Conservation (phyloP, 345 rosid genomes). For the Euphorbia lathyris region DNA sequence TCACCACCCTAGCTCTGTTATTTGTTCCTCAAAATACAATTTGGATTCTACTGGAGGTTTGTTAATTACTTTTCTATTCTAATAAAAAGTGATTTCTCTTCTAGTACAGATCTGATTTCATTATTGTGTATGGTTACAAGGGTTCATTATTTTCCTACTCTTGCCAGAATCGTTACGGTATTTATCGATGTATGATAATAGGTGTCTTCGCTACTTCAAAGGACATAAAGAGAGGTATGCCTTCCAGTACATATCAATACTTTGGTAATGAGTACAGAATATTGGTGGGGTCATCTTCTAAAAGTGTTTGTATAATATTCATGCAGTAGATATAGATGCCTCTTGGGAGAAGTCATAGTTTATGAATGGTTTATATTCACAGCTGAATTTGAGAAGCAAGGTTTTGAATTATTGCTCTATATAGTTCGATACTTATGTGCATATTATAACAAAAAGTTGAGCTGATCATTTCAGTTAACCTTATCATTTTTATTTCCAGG, state of each 20-base stretch:
- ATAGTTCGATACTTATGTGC: not conserved
- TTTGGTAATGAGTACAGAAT: not conserved
- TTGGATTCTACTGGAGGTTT: conserved; percentile 77
- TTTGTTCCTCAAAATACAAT: conserved; percentile 81
- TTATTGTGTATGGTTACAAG: not conserved
- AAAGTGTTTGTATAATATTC: not conserved
- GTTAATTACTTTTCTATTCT: conserved; percentile 11
- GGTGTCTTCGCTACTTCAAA: conserved; percentile 96
- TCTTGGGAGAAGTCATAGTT: not conserved
- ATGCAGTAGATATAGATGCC: not conserved
- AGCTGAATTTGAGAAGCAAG: not conserved
- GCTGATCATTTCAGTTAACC: not conserved
- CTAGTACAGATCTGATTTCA: not conserved
- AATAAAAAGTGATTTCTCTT: not conserved
- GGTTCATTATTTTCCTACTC: conserved; percentile 11
- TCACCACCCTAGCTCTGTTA: conserved; percentile 90
- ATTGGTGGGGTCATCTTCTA: not conserved
- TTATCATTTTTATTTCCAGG: not conserved
- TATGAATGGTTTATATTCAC: not conserved
- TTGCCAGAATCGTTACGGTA: conserved; percentile 79
- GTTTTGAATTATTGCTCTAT: no score
- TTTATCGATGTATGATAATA: conserved; percentile 92
- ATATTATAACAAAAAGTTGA: not conserved
- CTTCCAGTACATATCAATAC: not conserved
- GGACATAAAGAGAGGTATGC: conserved; percentile 88